A percentile compares a stretch with the other conserved stretches of the same genome.
phyloP scores from a whole-genome alignment of 306 rosid species.

The Trifolium dubium region DNA sequence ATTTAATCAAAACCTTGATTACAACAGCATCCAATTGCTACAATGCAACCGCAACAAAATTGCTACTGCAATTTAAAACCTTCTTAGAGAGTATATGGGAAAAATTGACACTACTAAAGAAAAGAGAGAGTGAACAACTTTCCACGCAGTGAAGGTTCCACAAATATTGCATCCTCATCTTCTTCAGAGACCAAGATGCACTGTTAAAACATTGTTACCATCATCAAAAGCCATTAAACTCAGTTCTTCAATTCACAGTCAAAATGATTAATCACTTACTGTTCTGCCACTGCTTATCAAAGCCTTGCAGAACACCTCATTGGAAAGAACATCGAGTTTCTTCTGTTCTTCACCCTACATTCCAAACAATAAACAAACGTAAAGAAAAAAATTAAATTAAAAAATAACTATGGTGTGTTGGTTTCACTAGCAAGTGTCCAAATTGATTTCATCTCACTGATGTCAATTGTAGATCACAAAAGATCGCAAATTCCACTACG shows the following conservation, averaged over 20 bases:
- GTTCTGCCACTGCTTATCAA: constrained; percentile 92
- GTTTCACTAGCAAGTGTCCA: not conserved
- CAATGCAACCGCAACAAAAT: not conserved
- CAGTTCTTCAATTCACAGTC: constrained; percentile 1
- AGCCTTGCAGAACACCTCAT: constrained; percentile 94
- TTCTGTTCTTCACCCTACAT: constrained; percentile 96
- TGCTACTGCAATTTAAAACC: constrained; percentile 17
- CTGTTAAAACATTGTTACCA: constrained; percentile 50
- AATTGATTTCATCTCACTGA: not conserved
- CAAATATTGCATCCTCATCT: constrained; percentile 87
- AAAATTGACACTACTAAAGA: constrained; percentile 29
- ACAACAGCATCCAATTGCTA: not conserved
- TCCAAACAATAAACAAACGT: constrained; percentile 33
- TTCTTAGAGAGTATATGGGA: not conserved
- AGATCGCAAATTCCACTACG: not conserved
- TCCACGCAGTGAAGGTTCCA: constrained; percentile 68
- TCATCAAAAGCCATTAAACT: constrained; percentile 36
- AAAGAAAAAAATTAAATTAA: not conserved
- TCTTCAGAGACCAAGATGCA: constrained; percentile 94
- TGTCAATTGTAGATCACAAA: not conserved
- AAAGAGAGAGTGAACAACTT: constrained; percentile 42
- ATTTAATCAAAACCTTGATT: constrained; percentile 11
- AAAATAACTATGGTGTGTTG: not conserved
- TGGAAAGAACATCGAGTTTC: constrained; percentile 95
- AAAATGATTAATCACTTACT: constrained; percentile 52